Conservation (phyloP, 257 asterid species). For the Voacanga thouarsii region DNA sequence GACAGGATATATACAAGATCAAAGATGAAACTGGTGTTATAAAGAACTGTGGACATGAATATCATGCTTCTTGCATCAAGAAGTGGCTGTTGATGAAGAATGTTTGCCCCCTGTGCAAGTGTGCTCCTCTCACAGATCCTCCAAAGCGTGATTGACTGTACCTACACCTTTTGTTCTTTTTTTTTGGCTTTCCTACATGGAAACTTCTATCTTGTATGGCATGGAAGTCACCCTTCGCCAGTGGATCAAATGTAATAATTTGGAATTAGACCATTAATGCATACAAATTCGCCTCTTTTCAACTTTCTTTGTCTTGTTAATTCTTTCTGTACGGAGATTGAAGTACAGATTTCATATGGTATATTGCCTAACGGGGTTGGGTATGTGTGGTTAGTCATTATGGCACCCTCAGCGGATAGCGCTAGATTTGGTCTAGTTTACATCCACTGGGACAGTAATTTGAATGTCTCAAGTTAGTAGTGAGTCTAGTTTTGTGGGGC, state of each 20-base stretch:
- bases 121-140: constrained; percentile 3
- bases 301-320: background rate
- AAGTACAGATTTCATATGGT: background rate
- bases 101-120: constrained; percentile 30
- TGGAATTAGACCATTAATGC: background rate
- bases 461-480: no score
- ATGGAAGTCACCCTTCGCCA: background rate
- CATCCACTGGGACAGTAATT: no score
- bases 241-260: background rate
- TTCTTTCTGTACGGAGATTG: background rate
- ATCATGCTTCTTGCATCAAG: constrained; percentile 21
- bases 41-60: constrained; percentile 28
- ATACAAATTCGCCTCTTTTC: background rate
- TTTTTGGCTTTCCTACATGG: no score
- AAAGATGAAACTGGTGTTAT: background rate
- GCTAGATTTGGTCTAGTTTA: background rate
- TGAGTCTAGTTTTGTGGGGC: no score
- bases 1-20: background rate
- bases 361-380: background rate
- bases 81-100: constrained; percentile 30
- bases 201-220: background rate
- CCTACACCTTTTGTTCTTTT: background rate
- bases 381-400: background rate
- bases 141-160: background rate
- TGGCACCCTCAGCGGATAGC: background rate